These are phyloP conservation scores for Plantago elongata DNA, from an alignment of 257 asterid genomes.

Conservation along the genomic window DNA sequence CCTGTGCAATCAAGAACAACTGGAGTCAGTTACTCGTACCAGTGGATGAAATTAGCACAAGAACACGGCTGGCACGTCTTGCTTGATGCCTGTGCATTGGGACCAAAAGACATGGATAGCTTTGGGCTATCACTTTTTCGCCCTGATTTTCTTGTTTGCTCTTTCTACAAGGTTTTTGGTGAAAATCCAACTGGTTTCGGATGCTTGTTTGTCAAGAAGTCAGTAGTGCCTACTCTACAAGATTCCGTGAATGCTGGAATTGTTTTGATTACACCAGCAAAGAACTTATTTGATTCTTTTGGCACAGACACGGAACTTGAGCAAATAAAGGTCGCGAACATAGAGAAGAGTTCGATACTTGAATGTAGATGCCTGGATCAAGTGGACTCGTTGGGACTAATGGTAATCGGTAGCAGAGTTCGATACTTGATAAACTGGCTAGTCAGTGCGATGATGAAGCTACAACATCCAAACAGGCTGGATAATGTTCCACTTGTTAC, in stretches of 20 bases:
- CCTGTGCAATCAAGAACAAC: conserved; percentile 91
- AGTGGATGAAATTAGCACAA: conserved; percentile 86
- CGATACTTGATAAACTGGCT: conserved; percentile 88
- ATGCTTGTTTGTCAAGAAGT: conserved; percentile 72
- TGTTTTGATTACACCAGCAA: conserved; percentile 50
- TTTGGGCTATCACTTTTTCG: conserved; percentile 73
- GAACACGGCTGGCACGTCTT: conserved; percentile 91
- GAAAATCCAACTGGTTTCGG: conserved; percentile 95
- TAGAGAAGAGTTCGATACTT: conserved; percentile 8
- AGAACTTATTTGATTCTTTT: conserved; percentile 40
- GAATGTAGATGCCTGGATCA: conserved; percentile 78
- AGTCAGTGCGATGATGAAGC: conserved; percentile 61
- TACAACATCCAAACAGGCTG: conserved; percentile 77
- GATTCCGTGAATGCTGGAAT: conserved; percentile 51
- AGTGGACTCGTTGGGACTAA: conserved; percentile 69
- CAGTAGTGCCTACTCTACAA: conserved; percentile 48
- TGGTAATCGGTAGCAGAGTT: conserved; percentile 51
- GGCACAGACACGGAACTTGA: conserved; percentile 59
- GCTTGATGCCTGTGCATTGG: conserved; percentile 82
- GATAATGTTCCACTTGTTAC: conserved; percentile 57
- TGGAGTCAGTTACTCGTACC: conserved; percentile 75
- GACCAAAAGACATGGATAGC: conserved; percentile 88
- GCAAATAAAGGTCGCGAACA: conserved; percentile 9
- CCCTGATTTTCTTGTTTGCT: conserved; percentile 80
- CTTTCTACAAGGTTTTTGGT: conserved; percentile 86